These are phyloP conservation scores for Hyaloscypha bicolor DNA, from an alignment of 495 filamentous ascomycete genomes.

Conservation along the genomic window DNA sequence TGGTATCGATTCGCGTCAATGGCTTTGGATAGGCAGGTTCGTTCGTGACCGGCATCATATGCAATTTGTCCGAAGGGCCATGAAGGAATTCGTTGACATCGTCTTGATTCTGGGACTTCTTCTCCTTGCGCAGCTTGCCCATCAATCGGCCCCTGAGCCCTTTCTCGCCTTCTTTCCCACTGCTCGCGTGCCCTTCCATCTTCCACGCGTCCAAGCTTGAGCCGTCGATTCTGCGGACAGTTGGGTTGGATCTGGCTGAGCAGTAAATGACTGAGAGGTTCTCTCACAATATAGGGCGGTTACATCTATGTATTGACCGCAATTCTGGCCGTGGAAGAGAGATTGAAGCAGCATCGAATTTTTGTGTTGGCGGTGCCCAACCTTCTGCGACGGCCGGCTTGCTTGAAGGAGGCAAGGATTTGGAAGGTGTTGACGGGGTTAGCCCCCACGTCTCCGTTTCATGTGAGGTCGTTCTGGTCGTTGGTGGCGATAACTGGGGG, in stretches of 20 bases:
- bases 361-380: constrained; percentile 5
- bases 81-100: constrained; percentile 26
- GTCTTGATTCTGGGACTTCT: constrained; percentile 11
- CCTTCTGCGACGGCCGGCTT: constrained; percentile 2
- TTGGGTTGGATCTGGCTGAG: neutral
- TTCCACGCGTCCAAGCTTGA: neutral
- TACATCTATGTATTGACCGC: neutral
- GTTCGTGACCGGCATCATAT: constrained; percentile 26
- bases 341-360: neutral
- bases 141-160: constrained; percentile 27
- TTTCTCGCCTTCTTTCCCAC: constrained; percentile 29
- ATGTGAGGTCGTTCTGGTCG: neutral
- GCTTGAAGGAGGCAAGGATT: neutral
- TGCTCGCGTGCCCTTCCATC: constrained; percentile 23
- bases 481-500: neutral
- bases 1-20: constrained; percentile 30
- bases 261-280: neutral
- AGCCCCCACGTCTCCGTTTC: constrained; percentile 2
- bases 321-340: neutral
- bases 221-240: neutral
- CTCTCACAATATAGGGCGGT: neutral
- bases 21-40: constrained; percentile 17
- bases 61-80: constrained; percentile 29
- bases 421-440: neutral
- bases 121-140: constrained; percentile 31